Conservation (phyloP, 495 filamentous ascomycete species). For the Trichodelitschia bisporula region DNA sequence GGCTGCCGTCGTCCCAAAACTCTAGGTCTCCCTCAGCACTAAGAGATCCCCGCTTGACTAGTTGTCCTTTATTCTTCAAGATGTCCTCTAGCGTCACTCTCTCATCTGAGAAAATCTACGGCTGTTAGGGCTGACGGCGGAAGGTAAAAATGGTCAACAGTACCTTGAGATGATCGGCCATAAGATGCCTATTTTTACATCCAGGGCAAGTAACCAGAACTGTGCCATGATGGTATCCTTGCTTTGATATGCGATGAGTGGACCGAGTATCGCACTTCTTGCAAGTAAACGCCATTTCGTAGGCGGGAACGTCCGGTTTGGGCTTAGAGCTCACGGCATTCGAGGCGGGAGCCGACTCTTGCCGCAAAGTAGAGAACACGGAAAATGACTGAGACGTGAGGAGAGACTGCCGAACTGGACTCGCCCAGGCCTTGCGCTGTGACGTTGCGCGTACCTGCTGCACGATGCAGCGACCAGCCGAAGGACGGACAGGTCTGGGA, state of each 20-base stretch:
- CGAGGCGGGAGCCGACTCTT: conserved; percentile 1
- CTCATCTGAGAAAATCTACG: conserved; percentile 47
- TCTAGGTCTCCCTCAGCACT: no score
- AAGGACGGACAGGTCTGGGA: no score
- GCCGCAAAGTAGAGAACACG: no score
- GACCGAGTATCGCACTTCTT: conserved; percentile 56
- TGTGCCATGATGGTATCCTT: conserved; percentile 75
- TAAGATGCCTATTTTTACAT: conserved; percentile 70
- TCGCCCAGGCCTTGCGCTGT: no score
- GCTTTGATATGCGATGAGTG: conserved; percentile 59
- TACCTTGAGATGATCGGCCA: conserved; percentile 61
- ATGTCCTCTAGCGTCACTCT: conserved; percentile 46
- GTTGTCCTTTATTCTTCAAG: conserved; percentile 34
- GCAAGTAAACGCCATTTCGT: conserved; percentile 80
- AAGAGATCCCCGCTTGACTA: no score
- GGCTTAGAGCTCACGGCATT: conserved; percentile 5
- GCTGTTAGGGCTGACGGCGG: conserved; percentile 6
- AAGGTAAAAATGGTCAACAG: conserved; percentile 1
- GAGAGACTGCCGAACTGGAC: no score
- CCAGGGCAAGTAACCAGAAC: conserved; percentile 67
- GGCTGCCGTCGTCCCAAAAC: no score
- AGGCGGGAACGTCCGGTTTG: conserved; percentile 33
- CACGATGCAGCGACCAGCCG: no score
- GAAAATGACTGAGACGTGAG: no score
- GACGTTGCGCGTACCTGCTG: no score